Conservation (phyloP, 371 early-diverging fungal species). For the Mucor saturninus region DNA sequence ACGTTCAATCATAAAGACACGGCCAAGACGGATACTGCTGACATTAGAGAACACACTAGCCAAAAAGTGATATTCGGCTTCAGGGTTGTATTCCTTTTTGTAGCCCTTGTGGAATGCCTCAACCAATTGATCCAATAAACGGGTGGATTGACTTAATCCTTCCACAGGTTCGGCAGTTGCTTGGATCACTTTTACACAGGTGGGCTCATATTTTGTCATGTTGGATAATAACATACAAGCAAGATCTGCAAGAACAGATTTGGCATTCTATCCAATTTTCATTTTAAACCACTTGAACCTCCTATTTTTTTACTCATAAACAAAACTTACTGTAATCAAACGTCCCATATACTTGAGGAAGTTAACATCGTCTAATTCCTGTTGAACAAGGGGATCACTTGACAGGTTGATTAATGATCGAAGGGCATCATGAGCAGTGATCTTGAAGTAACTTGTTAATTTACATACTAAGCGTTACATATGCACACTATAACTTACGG, state of each 20-base stretch:
- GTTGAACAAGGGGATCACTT: constrained; percentile 63
- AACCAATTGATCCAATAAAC: constrained; percentile 80
- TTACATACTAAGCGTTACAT: neutral
- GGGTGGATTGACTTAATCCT: constrained; percentile 46
- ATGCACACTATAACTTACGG: constrained; percentile 48
- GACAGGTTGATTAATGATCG: constrained; percentile 85
- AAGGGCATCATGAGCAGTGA: constrained; percentile 84
- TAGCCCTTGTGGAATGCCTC: constrained; percentile 86
- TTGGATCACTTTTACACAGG: constrained; percentile 61
- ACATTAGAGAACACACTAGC: constrained; percentile 93
- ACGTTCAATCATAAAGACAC: constrained; percentile 71
- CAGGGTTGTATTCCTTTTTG: constrained; percentile 76
- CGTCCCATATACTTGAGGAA: constrained; percentile 71
- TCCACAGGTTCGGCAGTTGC: constrained; percentile 47
- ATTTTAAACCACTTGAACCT: neutral
- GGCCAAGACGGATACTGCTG: constrained; percentile 71
- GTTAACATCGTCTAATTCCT: constrained; percentile 67
- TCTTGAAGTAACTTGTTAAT: constrained; percentile 36
- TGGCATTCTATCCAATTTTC: constrained; percentile 24
- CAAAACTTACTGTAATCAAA: constrained; percentile 62
- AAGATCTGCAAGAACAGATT: constrained; percentile 72
- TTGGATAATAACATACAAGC: constrained; percentile 94
- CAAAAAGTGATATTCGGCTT: constrained; percentile 85
- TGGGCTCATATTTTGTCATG: constrained; percentile 75
- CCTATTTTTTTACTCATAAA: neutral